Evolutionary conservation across 2,329 filamentous ascomycete species (phyloP), one percentile per base, ranked within the genome.

Genomic region (Colletotrichum ledebouriae): DNA sequence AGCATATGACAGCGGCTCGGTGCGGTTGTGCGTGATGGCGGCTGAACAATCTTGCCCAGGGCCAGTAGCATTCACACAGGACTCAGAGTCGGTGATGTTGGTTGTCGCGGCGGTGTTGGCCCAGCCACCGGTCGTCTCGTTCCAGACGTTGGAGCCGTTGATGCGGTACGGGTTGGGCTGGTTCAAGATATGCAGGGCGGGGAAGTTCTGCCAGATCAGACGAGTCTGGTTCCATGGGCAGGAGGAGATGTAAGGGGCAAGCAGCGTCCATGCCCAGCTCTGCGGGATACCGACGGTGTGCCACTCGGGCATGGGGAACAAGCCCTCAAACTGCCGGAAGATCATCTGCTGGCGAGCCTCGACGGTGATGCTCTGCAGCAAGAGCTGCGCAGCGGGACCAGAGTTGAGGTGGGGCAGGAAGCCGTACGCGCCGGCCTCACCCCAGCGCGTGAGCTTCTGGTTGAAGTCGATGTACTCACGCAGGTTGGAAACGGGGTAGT

Each of bases 131-230:
- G 85, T 82, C 0, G 90, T 91, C 78, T 93, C 91, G 72, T 89
- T 90, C 72, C 82, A 83, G 1, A 83, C 86, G 6, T 87, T 79
- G 4, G 90, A 87, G 13, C 87, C 87, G 63, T 92, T 87, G 76
- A 89, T 82, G 29, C 90, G 87, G 67, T 88, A 89, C 22, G 90
- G 86, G 78, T 94, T 95, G 2, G 93, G 90, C 76, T 95, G 90
- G 80, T 95, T 94, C 34, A 91, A 81, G 57, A 96, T 84, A 72
- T 86, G 83, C 15, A 96, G 81, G 0, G 87, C 85, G 0, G 93
- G 93, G 81, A 93, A 94, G 82, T 97, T 97, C 77, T 95, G 91
- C 93, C 93, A 97, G 25, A 89, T 86, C 34, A 97, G 83, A 6
- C 92, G 88, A 1, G 92, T 95, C 72, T 90, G 89, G 76, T 91